Evolutionary conservation across 2,329 filamentous ascomycete genomes (phyloP).

Genomic region (Coniella vitis): DNA sequence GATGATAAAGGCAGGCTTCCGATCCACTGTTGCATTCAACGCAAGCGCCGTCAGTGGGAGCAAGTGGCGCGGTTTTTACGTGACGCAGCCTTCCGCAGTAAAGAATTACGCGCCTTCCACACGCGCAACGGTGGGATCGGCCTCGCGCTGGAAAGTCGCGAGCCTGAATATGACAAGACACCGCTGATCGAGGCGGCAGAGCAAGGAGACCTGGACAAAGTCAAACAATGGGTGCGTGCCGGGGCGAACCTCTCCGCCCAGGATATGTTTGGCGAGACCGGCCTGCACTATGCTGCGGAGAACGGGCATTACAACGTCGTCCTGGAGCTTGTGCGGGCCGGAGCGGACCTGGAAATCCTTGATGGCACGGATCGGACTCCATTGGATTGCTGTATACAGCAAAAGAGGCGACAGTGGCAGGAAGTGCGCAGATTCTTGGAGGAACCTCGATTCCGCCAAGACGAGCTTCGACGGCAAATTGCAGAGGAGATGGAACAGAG

Average conservation of each 20-base stretch:
- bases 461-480: background rate
- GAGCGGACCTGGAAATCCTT: background rate
- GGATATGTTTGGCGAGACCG: conserved; percentile 4
- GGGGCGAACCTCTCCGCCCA: background rate
- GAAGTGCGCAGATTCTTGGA: background rate
- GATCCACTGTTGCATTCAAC: too few species aligned
- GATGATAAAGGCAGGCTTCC: too few species aligned
- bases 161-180: too few species aligned
- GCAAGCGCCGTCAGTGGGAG: background rate
- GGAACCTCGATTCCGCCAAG: background rate
- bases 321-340: background rate
- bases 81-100: background rate
- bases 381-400: background rate
- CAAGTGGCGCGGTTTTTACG: background rate
- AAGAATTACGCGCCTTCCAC: background rate
- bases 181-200: background rate
- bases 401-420: background rate
- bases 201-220: background rate
- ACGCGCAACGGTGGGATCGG: too few species aligned
- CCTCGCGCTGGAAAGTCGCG: too few species aligned
- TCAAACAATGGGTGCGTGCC: background rate
- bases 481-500: background rate
- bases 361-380: background rate
- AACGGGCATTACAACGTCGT: conserved; percentile 5
- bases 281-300: conserved; percentile 1